phyloP scores from a whole-genome alignment of 148 eudicot genomes.

The Fagopyrum esculentum region DNA sequence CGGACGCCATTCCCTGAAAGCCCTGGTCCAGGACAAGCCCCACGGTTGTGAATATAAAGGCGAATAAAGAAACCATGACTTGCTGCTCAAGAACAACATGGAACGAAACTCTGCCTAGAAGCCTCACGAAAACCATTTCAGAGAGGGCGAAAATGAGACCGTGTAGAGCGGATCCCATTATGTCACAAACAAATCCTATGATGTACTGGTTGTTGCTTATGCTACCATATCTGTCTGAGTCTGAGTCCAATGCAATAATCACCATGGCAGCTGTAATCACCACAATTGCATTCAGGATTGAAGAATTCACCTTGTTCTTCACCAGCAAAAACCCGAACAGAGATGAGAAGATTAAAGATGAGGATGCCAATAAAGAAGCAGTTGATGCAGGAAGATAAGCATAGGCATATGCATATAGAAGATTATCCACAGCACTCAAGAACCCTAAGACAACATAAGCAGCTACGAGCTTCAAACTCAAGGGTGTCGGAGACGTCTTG shows the following conservation, averaged over 20 bases:
- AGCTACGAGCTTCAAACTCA: slow-evolving; percentile 40
- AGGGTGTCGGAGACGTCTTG: slow-evolving; percentile 41
- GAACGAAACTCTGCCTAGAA: slow-evolving; percentile 52
- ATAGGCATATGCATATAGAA: slow-evolving; percentile 78
- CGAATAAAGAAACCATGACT: slow-evolving; percentile 67
- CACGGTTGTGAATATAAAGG: slow-evolving; percentile 53
- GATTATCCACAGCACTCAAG: slow-evolving; percentile 69
- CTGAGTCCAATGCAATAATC: slow-evolving; percentile 66
- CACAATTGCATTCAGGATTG: slow-evolving; percentile 51
- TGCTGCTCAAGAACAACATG: slow-evolving; percentile 89
- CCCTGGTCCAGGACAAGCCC: slow-evolving; percentile 39
- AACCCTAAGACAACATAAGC: slow-evolving; percentile 52
- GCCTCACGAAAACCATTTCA: slow-evolving; percentile 54
- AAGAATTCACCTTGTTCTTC: slow-evolving; percentile 54
- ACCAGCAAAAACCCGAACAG: slow-evolving; percentile 61
- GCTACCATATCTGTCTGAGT: slow-evolving; percentile 47
- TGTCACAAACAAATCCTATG: slow-evolving; percentile 60
- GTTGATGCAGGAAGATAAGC: slow-evolving; percentile 91
- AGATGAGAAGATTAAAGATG: slow-evolving; percentile 63
- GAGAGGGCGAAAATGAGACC: slow-evolving; percentile 80
- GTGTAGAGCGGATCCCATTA: slow-evolving; percentile 64
- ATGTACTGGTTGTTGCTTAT: slow-evolving; percentile 45
- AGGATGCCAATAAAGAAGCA: slow-evolving; percentile 70
- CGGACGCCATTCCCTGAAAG: slow-evolving; percentile 43
- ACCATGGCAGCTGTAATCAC: slow-evolving; percentile 60